Conservation (phyloP, 78 protist genomes). For the Acrasis kona region DNA sequence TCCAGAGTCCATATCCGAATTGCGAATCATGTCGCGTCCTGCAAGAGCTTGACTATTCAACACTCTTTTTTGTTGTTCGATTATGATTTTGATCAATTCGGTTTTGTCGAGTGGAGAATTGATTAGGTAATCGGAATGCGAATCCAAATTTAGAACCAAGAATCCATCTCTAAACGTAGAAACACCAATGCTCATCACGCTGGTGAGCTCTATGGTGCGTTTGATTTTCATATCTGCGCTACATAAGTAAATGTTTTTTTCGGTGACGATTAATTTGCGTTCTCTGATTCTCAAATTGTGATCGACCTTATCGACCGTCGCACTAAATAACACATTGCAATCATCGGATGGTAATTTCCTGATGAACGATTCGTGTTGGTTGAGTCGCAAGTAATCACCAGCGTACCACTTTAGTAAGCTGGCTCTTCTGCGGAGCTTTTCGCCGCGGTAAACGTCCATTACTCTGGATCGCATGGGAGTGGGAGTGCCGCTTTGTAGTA, state of each 20-base stretch:
- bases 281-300: constrained; percentile 67
- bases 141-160: neutral
- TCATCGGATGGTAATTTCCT: constrained; percentile 23
- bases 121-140: constrained; percentile 6
- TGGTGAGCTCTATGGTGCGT: neutral
- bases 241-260: constrained; percentile 32
- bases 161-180: neutral
- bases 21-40: neutral
- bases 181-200: neutral
- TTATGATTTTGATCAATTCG: neutral
- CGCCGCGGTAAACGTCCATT: neutral
- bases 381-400: neutral
- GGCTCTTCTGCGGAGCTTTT: neutral
- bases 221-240: neutral
- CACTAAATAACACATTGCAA: constrained; percentile 47
- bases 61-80: neutral
- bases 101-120: neutral
- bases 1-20: no score
- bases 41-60: no score
- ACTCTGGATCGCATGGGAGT: no score
- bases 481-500: no score
- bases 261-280: constrained; percentile 55
- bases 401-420: neutral
- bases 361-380: neutral
- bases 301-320: constrained; percentile 59